Evolutionary conservation across 1,284 basidiomycete species (phyloP), one percentile per base, ranked within the genome.

Genomic region (Ceratobasidium sp.): DNA sequence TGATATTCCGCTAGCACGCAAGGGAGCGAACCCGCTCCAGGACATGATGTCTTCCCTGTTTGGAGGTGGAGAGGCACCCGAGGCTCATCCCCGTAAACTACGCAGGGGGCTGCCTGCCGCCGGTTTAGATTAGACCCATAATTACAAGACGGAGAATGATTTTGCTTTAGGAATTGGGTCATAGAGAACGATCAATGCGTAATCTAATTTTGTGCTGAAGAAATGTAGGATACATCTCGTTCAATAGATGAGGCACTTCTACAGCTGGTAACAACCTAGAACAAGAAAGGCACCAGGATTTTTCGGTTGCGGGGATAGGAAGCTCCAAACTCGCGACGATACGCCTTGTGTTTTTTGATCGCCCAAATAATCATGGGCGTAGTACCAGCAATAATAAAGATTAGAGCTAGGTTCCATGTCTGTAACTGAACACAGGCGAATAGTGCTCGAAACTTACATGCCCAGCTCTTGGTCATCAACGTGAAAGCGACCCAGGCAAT

Each of bases 301-400:
- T 93, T 95, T 84, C 96, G 88, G 64, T 84, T 85, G 78, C 87
- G 88, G 0, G 96, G 95, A 83, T 96, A 97, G 80, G 93, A 90
- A 81, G 91, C 91, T 52, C 95, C 95, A 82, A 98, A 98, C 85
- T 99, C 97, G 83, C 93, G 95, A 88, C 92, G 96, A 87, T 99
- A 99, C 79, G 90, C 89, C 79, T 86, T 88, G 84, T 98, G 96
- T 87, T 98, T 99, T 88, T 97, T 96, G 62, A 90, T 83, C 13
- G 97, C 96, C 98, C 97, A 99, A 13, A 90, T 82, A 33, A 88
- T 87, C 96, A 99, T 99, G 82, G 93, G 93, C 54, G 82, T 90
- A 0, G 88, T 87, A 2, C 90, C 90, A 68, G 95, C 90, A 23
- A 87, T 86, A 62, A 92, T 85, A 85, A 98, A 99, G 40, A 94